Percentiles rank a stretch among this genome's conserved stretches.
Conservation (phyloP, 768 basidiomycete genomes). For the Pulveroboletus sp. region DNA sequence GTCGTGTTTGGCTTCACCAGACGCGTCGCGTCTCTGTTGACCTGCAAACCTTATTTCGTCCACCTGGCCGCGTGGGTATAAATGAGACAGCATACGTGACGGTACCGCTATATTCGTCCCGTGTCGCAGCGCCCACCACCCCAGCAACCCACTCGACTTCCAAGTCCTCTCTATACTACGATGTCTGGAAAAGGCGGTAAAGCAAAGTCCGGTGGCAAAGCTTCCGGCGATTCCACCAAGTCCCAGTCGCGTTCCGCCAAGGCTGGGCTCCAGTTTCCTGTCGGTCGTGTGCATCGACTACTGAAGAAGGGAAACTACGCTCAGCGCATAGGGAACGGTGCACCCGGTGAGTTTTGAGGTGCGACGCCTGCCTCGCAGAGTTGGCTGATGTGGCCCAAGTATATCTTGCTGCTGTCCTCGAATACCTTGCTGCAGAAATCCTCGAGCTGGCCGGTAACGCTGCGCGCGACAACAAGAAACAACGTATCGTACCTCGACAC, state of each 20-base stretch:
- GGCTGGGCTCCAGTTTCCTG: conserved; percentile 44
- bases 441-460: conserved; percentile 58
- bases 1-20: conserved; percentile 31
- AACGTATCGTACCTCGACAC: conserved; percentile 62
- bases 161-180: conserved; percentile 5
- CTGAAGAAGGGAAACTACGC: conserved; percentile 58
- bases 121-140: background rate
- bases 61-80: conserved; percentile 22
- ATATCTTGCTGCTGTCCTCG: conserved; percentile 58
- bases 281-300: conserved; percentile 59
- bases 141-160: background rate
- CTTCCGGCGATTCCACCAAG: conserved; percentile 35
- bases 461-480: conserved; percentile 53
- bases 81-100: conserved; percentile 15
- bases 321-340: conserved; percentile 52
- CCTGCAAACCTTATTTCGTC: conserved; percentile 32
- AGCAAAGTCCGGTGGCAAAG: conserved; percentile 65
- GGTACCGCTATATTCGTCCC: conserved; percentile 7
- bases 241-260: conserved; percentile 38
- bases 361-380: too few species aligned
- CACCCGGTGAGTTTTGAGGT: conserved; percentile 34
- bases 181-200: conserved; percentile 48
- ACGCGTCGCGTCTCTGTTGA: conserved; percentile 38
- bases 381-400: conserved; percentile 27
- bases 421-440: conserved; percentile 60